phyloP scores from a whole-genome alignment of 2,329 filamentous ascomycete genomes.

The Exophiala mesophila region DNA sequence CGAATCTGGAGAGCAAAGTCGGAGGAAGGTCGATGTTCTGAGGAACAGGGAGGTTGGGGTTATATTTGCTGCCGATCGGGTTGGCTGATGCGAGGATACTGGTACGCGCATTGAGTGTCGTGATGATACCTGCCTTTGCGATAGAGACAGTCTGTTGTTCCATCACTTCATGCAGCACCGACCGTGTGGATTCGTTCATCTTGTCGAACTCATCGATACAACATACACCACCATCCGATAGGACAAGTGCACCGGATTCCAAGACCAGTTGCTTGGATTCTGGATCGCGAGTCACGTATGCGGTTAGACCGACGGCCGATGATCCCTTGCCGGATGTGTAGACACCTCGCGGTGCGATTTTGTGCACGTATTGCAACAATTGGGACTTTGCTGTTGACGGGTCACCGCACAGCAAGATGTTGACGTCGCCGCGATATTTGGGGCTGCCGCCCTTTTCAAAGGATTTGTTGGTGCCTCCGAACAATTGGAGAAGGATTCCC shows the following conservation, averaged over 20 bases:
- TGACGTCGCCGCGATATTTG: slow-evolving; percentile 95
- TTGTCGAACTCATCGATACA: slow-evolving; percentile 79
- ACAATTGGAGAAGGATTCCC: slow-evolving; percentile 91
- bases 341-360: slow-evolving; percentile 85
- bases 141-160: slow-evolving; percentile 76
- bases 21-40: slow-evolving; percentile 98
- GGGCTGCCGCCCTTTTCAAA: slow-evolving; percentile 96
- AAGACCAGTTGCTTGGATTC: slow-evolving; percentile 69
- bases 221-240: slow-evolving; percentile 70
- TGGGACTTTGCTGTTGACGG: slow-evolving; percentile 97
- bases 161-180: slow-evolving; percentile 75
- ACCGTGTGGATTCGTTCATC: slow-evolving; percentile 70
- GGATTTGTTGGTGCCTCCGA: slow-evolving; percentile 95
- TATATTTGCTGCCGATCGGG: slow-evolving; percentile 96
- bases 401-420: slow-evolving; percentile 92
- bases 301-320: slow-evolving; percentile 69
- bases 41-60: slow-evolving; percentile 88
- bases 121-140: slow-evolving; percentile 73
- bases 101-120: slow-evolving; percentile 88
- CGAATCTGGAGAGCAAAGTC: slow-evolving; percentile 90
- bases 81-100: slow-evolving; percentile 96
- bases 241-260: slow-evolving; percentile 67
- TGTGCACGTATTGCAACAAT: slow-evolving; percentile 88
- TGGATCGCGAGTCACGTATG: slow-evolving; percentile 70
- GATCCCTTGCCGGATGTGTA: slow-evolving; percentile 74